Evolutionary conservation across 2,329 filamentous ascomycete genomes (phyloP).

Genomic region (Trichophyton rubrum): DNA sequence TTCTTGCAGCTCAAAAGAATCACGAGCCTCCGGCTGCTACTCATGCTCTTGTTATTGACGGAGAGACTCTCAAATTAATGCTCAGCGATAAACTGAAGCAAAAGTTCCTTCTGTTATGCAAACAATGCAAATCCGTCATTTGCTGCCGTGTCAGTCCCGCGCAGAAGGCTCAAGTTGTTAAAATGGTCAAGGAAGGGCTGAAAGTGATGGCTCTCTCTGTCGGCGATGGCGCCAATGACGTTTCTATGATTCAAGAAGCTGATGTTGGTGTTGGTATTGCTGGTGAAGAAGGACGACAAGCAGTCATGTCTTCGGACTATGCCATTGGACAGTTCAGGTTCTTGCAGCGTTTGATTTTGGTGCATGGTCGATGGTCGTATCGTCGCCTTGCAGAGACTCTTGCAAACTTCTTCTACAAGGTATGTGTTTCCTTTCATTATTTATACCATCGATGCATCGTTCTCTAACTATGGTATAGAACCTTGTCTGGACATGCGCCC

Average conservation of each 20-base stretch:
- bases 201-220: conserved; percentile 94
- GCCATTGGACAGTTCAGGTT: conserved; percentile 90
- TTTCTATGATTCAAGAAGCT: conserved; percentile 95
- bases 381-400: conserved; percentile 82
- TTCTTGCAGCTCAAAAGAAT: conserved; percentile 63
- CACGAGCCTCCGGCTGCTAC: conserved; percentile 79
- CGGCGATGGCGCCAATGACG: conserved; percentile 88
- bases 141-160: conserved; percentile 95
- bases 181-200: conserved; percentile 86
- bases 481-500: conserved; percentile 88
- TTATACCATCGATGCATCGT: neutral
- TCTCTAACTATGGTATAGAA: conserved; percentile 45
- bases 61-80: conserved; percentile 80
- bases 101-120: conserved; percentile 89
- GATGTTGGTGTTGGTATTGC: conserved; percentile 95
- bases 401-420: conserved; percentile 99
- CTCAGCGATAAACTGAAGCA: conserved; percentile 72
- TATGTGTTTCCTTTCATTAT: conserved; percentile 22
- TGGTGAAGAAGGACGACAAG: conserved; percentile 81
- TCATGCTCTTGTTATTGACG: conserved; percentile 88
- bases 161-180: conserved; percentile 93
- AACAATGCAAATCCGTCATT: conserved; percentile 89
- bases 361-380: conserved; percentile 95
- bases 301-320: conserved; percentile 93
- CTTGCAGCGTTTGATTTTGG: conserved; percentile 69